Base-by-base conservation (phyloP, 345 rosid genomes). In the Microthlaspi erraticum region DNA sequence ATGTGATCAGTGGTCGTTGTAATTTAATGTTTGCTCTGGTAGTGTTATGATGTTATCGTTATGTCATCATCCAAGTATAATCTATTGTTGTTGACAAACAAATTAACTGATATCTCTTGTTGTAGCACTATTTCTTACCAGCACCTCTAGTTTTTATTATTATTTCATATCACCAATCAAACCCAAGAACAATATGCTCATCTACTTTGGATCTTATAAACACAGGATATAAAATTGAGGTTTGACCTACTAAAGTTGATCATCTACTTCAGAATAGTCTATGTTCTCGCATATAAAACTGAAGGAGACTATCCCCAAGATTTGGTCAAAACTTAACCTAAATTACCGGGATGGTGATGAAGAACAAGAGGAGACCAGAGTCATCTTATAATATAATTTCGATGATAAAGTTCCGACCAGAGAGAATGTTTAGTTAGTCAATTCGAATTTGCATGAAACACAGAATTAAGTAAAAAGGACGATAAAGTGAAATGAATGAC, bases 351-450 rank as follows among this genome's bases (percentile, higher is more conserved):
- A 52, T 23, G 33, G 11, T 6, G 59, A 37, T 6, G 59, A 37
- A 48, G 59, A 71, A 42, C 17, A 60, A 39, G 43, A 34, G 29
- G 56, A 41, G 67, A 71, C 75, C 1, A 60, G 7, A 51, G 66
- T 58, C 66, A 70, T 51, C 13, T 50, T 49, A 29, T 39, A 50
- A 19, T 41, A 52, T 41, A 39, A 18, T 12, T 60, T 60, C 11
- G 16, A 19, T 39, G 23, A 2, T 60, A 17, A 43, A 14, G 12
- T 60, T 49, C 39, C 50, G 58, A 59, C 42, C 26, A 23, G 19
- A 38, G 19, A 16, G 11, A 13, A 39, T 34, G 55, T 63, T 33
- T 17, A 12, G 31, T 63, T 18, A 33, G 32, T 63, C 56, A 46
- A 63, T 10, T 18, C 18, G 13, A 29, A 37, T 37, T 65, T 70